These are phyloP conservation scores for Boletus coccyginus DNA, from an alignment of 768 basidiomycete genomes.

Conservation along the genomic window DNA sequence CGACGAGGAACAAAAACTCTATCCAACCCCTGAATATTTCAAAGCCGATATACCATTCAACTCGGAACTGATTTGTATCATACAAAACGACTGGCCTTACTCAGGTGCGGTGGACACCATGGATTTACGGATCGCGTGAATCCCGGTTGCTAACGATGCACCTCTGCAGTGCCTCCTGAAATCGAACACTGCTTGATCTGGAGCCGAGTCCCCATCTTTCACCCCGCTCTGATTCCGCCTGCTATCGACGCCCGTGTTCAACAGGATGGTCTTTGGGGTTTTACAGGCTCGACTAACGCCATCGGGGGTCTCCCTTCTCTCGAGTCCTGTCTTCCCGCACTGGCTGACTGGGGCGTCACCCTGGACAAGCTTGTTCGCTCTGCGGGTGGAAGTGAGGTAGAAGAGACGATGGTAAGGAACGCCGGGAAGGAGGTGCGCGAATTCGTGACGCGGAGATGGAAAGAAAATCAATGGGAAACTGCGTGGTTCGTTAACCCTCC, in stretches of 20 bases:
- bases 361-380: slow-evolving; percentile 58
- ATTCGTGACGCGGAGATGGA: slow-evolving; percentile 68
- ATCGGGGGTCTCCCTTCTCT: slow-evolving; percentile 61
- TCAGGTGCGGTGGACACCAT: slow-evolving; percentile 47
- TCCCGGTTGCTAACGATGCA: background rate
- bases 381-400: slow-evolving; percentile 46
- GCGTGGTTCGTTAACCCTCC: slow-evolving; percentile 92
- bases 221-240: slow-evolving; percentile 50
- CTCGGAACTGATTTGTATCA: slow-evolving; percentile 60
- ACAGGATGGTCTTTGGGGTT: slow-evolving; percentile 81
- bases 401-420: slow-evolving; percentile 46
- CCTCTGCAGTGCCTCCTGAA: slow-evolving; percentile 54
- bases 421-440: slow-evolving; percentile 58
- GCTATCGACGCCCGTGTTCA: slow-evolving; percentile 55
- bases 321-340: slow-evolving; percentile 53
- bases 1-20: background rate
- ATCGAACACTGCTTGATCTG: slow-evolving; percentile 77
- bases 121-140: background rate
- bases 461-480: slow-evolving; percentile 77
- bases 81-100: slow-evolving; percentile 88
- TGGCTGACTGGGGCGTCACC: slow-evolving; percentile 71
- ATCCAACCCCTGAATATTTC: slow-evolving; percentile 53
- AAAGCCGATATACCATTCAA: slow-evolving; percentile 51
- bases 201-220: slow-evolving; percentile 72
- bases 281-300: slow-evolving; percentile 58